A percentile compares a stretch with the other conserved stretches of the same genome.
These are phyloP conservation scores for Kwoniella botswanensis DNA, from an alignment of 768 basidiomycete genomes.

Conservation along the genomic window DNA sequence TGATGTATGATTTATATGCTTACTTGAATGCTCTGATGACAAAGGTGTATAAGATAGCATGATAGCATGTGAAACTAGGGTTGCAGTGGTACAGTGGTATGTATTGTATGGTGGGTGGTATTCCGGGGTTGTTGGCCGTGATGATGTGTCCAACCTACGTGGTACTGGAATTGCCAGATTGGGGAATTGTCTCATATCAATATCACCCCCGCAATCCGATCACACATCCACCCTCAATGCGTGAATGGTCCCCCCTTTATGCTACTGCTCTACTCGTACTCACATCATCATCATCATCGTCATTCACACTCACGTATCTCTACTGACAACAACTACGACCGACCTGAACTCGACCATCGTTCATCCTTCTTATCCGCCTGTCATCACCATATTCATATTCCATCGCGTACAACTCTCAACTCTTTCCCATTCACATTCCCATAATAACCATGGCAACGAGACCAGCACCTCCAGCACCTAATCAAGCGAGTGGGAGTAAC, in stretches of 20 bases:
- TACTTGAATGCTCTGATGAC: slow-evolving; percentile 1
- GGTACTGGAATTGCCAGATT: background rate
- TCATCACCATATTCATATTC: too few relatives aligned
- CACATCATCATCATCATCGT: too few relatives aligned
- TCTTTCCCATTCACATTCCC: background rate
- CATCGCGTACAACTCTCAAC: background rate
- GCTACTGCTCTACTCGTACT: background rate
- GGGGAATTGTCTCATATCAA: background rate
- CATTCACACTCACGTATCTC: too few relatives aligned
- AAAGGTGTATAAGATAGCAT: slow-evolving; percentile 4
- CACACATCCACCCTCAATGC: background rate
- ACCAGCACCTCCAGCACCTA: slow-evolving; percentile 52
- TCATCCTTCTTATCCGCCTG: too few relatives aligned
- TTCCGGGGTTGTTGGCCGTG: background rate
- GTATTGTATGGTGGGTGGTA: background rate
- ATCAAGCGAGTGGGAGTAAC: slow-evolving; percentile 1
- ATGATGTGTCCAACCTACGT: background rate
- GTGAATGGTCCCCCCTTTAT: background rate
- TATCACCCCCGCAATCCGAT: background rate
- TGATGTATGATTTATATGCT: background rate
- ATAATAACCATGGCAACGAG: slow-evolving; percentile 48
- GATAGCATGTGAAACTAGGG: background rate
- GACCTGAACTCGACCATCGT: too few relatives aligned
- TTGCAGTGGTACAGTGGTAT: too few relatives aligned
- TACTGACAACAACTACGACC: too few relatives aligned